These are phyloP conservation scores for Nannochloris sp. DNA, from an alignment of 139 green algal species.

Conservation along the genomic window DNA sequence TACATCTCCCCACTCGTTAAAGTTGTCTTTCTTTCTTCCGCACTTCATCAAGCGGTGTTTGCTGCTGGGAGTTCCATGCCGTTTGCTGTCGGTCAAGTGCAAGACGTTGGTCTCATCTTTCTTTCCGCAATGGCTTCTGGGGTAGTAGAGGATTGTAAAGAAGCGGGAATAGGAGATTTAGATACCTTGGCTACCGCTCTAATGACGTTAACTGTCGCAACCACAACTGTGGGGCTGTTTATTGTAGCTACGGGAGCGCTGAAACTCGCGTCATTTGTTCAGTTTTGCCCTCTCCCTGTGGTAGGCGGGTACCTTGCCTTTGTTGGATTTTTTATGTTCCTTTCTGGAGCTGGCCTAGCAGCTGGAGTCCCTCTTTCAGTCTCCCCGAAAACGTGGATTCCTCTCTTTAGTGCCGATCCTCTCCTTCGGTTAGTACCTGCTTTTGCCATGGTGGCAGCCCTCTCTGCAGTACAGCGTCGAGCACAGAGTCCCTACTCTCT, in stretches of 20 bases:
- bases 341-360: conserved; percentile 23
- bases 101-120: conserved; percentile 69
- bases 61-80: conserved; percentile 41
- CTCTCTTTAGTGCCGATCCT: no score
- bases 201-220: conserved; percentile 33
- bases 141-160: background rate
- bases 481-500: no score
- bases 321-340: conserved; percentile 62
- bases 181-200: conserved; percentile 55
- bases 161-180: background rate
- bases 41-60: conserved; percentile 66
- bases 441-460: no score
- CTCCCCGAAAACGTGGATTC: no score
- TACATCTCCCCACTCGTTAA: conserved; percentile 47
- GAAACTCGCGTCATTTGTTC: conserved; percentile 58
- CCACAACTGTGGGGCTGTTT: conserved; percentile 58
- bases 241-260: conserved; percentile 57
- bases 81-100: conserved; percentile 68
- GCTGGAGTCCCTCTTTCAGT: background rate
- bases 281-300: conserved; percentile 72
- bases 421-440: no score
- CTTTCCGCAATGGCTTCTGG: conserved; percentile 58
- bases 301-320: conserved; percentile 50
- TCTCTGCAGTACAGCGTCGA: no score
- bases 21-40: conserved; percentile 54